Evolutionary conservation across 805 yeast species (phyloP).

Genomic region (Starmerella khaoyaiensis): DNA sequence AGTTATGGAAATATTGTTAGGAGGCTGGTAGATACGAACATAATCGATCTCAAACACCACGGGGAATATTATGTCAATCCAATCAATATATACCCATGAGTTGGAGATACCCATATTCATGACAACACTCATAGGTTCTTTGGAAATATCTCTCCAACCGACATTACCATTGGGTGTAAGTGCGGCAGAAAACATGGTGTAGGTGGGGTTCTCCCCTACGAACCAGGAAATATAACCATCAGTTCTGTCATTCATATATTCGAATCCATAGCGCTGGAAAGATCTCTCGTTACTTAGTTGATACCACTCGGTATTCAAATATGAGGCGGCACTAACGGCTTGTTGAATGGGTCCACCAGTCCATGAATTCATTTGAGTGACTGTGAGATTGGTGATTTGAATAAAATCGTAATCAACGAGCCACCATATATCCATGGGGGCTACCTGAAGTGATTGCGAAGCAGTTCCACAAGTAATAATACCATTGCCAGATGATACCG

Average conservation of each 20-base stretch:
- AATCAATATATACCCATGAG: slow-evolving; percentile 88
- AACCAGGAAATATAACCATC: slow-evolving; percentile 75
- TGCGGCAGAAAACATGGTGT: slow-evolving; percentile 59
- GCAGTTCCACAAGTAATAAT: slow-evolving; percentile 33
- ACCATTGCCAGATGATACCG: slow-evolving; percentile 33
- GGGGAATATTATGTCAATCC: slow-evolving; percentile 71
- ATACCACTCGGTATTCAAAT: slow-evolving; percentile 74
- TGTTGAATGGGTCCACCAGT: slow-evolving; percentile 91
- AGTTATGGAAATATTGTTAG: slow-evolving; percentile 43
- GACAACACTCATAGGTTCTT: slow-evolving; percentile 87
- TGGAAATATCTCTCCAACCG: slow-evolving; percentile 65
- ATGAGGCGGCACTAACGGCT: slow-evolving; percentile 74
- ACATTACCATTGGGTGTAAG: slow-evolving; percentile 85
- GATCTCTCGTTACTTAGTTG: slow-evolving; percentile 37
- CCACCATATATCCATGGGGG: slow-evolving; percentile 93
- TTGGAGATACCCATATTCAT: slow-evolving; percentile 82
- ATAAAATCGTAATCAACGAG: slow-evolving; percentile 74
- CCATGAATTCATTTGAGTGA: slow-evolving; percentile 74
- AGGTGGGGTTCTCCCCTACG: slow-evolving; percentile 68
- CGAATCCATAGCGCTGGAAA: slow-evolving; percentile 68
- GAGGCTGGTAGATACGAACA: slow-evolving; percentile 86
- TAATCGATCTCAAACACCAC: slow-evolving; percentile 63
- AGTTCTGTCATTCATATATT: slow-evolving; percentile 44
- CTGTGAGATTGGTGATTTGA: slow-evolving; percentile 52
- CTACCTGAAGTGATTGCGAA: slow-evolving; percentile 84